These are phyloP conservation scores for Elsinoe fawcettii DNA, from an alignment of 2,329 filamentous ascomycete species.

Conservation along the genomic window DNA sequence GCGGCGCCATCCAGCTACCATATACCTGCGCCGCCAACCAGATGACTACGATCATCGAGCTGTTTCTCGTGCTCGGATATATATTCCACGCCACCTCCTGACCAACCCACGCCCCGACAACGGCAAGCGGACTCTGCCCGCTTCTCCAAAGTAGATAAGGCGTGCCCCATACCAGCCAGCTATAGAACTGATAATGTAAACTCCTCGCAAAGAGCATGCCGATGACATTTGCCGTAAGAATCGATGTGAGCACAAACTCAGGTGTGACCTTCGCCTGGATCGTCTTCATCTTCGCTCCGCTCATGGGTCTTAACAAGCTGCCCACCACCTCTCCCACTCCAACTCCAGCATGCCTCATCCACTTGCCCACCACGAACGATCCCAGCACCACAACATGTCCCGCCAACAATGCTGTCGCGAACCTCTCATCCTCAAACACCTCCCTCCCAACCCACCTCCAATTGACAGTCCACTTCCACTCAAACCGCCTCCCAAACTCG, in stretches of 20 bases:
- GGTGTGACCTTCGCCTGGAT: constrained; percentile 56
- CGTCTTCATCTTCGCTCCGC: constrained; percentile 46
- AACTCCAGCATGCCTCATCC: constrained; percentile 62
- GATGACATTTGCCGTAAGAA: constrained; percentile 68
- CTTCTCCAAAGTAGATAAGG: constrained; percentile 81
- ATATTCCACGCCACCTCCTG: constrained; percentile 95
- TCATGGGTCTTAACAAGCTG: constrained; percentile 39
- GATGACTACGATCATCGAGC: constrained; percentile 61
- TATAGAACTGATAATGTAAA: constrained; percentile 92
- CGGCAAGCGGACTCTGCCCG: constrained; percentile 57
- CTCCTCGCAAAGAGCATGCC: constrained; percentile 81
- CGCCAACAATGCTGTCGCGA: constrained; percentile 59
- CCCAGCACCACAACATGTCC: constrained; percentile 59
- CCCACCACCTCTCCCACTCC: constrained; percentile 49
- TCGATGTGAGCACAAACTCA: constrained; percentile 65
- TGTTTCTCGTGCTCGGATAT: constrained; percentile 67
- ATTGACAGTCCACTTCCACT: constrained; percentile 98
- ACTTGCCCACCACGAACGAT: constrained; percentile 59
- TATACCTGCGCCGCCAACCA: constrained; percentile 60
- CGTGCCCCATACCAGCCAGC: constrained; percentile 82
- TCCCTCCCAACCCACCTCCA: constrained; percentile 92
- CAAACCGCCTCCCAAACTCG: constrained; percentile 81
- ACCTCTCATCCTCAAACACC: constrained; percentile 62
- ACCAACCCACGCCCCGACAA: constrained; percentile 62
- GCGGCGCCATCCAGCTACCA: constrained; percentile 44